phyloP scores from a whole-genome alignment of 2,329 filamentous ascomycete genomes.

The Neobulgaria alba region DNA sequence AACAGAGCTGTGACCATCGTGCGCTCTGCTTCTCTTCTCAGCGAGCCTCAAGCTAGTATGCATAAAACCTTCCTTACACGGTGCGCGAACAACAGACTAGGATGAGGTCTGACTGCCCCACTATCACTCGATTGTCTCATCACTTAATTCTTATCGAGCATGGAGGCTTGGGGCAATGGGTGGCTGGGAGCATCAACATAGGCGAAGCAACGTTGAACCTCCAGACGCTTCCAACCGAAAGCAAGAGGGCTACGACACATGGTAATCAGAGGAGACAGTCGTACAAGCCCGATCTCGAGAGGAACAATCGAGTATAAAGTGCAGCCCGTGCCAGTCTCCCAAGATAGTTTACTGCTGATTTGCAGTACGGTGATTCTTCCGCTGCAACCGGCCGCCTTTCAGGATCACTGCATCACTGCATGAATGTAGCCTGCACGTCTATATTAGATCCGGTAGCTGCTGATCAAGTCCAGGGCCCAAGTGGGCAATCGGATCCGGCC shows the following conservation, averaged over 20 bases:
- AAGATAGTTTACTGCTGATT: too few relatives aligned
- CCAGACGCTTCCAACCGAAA: conserved; percentile 1
- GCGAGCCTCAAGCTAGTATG: too few relatives aligned
- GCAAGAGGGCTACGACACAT: neutral
- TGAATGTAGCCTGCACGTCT: conserved; percentile 21
- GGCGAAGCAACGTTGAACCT: neutral
- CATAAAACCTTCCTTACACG: too few relatives aligned
- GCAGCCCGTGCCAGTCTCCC: conserved; percentile 5
- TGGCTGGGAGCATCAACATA: too few relatives aligned
- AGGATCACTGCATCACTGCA: conserved; percentile 11
- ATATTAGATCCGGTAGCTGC: conserved; percentile 11
- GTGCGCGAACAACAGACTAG: too few relatives aligned
- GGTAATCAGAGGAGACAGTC: conserved; percentile 2
- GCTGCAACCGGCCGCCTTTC: conserved; percentile 12
- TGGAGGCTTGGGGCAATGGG: too few relatives aligned
- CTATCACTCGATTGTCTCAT: too few relatives aligned
- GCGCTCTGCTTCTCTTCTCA: too few relatives aligned
- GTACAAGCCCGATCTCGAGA: conserved; percentile 3
- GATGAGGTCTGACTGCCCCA: too few relatives aligned
- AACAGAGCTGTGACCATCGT: too few relatives aligned
- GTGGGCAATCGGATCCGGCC: conserved; percentile 3
- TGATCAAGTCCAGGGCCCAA: conserved; percentile 8
- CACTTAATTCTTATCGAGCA: too few relatives aligned
- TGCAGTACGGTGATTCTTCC: too few relatives aligned
- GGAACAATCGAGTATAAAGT: conserved; percentile 2